Base-by-base conservation (phyloP, 2,329 filamentous ascomycete genomes). In the Fusarium graminum region DNA sequence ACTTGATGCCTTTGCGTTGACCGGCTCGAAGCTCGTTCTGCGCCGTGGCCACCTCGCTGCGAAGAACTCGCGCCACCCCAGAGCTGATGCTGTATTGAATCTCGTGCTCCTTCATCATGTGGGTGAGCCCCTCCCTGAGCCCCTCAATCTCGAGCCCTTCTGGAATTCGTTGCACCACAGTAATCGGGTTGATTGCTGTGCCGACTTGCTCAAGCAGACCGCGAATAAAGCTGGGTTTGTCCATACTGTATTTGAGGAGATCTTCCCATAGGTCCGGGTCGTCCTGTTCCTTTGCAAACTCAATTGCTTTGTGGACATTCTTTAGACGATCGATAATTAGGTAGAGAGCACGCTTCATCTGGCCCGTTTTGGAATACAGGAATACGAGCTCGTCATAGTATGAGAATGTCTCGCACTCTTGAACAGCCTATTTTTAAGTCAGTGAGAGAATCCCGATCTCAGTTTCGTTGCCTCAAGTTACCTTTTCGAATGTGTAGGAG, bases 321-420 rank as follows among this genome's bases (percentile, higher is more conserved):
- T 90, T 89, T 7, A 99, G 85, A n/a, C 93, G 90, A 72, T 97
- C 93, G 65, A 98, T 96, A 74, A 99, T 98, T 50, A 99, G 86
- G 72, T 91, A 94, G 4, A 99, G 82, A 0, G 96, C 96, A 13
- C 92, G 89, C 77, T 97, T 97, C 71, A 93, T 95, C 77, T 97
- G 90, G 0, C 95, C 95, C 0, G 93, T 98, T 76, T 97, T 97
- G 61, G 93, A 96, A 72, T 98, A 91, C 2, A 99, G 86, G 74
- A 95, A 95, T 14, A 99, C 94, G n/a, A 98, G 86, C 76, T 99
- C 95, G 36, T 93, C 91, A 45, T 96, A 91, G 77, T 92, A 98
- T 68, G 90, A 88, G 68, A 87, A 86, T 14, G 84, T 81, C 77
- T 98, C 93, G 74, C 95, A 99, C 72, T 96, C 88, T 85, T 81